phyloP scores from a whole-genome alignment of 2,329 filamentous ascomycete species.

The Exophiala sideris region DNA sequence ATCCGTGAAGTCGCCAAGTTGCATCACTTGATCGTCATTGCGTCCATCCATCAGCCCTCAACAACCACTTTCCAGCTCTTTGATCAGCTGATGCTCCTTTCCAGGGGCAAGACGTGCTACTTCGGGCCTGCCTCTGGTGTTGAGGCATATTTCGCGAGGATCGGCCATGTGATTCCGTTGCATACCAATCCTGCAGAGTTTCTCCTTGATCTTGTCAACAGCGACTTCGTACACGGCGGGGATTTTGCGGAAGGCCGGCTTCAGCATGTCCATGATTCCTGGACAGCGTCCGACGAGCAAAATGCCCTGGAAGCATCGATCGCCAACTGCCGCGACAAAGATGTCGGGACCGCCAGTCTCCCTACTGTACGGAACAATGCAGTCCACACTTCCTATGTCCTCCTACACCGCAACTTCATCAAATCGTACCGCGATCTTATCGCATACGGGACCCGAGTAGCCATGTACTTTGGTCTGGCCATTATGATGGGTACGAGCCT shows the following conservation, averaged over 20 bases:
- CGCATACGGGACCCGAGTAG: conserved; percentile 76
- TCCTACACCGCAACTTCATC: conserved; percentile 75
- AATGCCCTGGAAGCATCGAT: conserved; percentile 2
- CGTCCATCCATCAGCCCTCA: conserved; percentile 82
- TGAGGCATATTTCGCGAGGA: conserved; percentile 59
- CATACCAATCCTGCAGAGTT: conserved; percentile 79
- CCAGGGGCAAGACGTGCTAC: conserved; percentile 67
- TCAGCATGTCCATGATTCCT: conserved; percentile 53
- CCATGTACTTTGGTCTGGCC: conserved; percentile 69
- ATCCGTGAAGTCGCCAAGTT: conserved; percentile 61
- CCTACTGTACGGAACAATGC: conserved; percentile 4
- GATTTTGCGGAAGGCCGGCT: conserved; percentile 47
- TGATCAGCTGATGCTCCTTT: conserved; percentile 73
- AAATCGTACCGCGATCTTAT: conserved; percentile 83
- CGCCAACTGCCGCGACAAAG: neutral
- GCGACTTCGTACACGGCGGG: conserved; percentile 62
- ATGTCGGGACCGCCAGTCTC: neutral
- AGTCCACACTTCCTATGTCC: conserved; percentile 53
- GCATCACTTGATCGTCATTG: conserved; percentile 67
- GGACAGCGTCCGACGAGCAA: conserved; percentile 38
- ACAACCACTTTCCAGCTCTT: conserved; percentile 76
- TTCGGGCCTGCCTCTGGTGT: conserved; percentile 62
- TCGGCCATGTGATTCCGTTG: conserved; percentile 62
- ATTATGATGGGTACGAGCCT: conserved; percentile 13
- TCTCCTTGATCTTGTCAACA: conserved; percentile 73